These are phyloP conservation scores for Plectosphaerella sp. DNA, from an alignment of 2,329 filamentous ascomycete genomes.

Conservation along the genomic window DNA sequence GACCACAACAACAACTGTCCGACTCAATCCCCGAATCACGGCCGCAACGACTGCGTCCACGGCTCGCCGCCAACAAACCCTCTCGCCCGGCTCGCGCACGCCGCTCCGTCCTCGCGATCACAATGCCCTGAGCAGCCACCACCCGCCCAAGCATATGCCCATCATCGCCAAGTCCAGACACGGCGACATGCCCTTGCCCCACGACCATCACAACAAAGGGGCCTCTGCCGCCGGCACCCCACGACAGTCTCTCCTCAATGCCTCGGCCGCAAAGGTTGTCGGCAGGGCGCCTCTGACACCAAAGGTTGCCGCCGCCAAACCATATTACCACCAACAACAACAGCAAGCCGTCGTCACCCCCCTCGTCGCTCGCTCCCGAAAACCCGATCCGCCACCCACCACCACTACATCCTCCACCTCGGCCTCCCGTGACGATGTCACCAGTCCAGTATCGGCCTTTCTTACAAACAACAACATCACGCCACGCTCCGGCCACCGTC, in stretches of 20 bases:
- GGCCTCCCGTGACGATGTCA: constrained; percentile 39
- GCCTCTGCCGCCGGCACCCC: constrained; percentile 36
- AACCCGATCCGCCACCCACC: constrained; percentile 22
- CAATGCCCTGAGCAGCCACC: constrained; percentile 13
- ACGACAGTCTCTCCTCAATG: constrained; percentile 58
- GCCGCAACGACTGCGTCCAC: constrained; percentile 3
- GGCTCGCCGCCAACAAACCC: constrained; percentile 6
- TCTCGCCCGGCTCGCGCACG: constrained; percentile 10
- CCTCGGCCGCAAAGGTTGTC: constrained; percentile 52
- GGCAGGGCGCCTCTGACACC: constrained; percentile 47
- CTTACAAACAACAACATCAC: constrained; percentile 65
- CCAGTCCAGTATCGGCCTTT: constrained; percentile 49
- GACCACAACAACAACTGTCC: constrained; percentile 5
- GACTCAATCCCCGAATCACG: background rate
- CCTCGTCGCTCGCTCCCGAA: constrained; percentile 33
- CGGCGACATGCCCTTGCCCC: constrained; percentile 37
- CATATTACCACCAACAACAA: constrained; percentile 4
- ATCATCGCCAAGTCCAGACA: constrained; percentile 3
- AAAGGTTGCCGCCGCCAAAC: constrained; percentile 44
- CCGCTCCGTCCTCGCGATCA: constrained; percentile 10
- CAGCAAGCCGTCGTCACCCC: constrained; percentile 13
- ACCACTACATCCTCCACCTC: constrained; percentile 12
- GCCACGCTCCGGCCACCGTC: constrained; percentile 71
- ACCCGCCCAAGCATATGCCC: background rate
- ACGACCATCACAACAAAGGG: constrained; percentile 34